Evolutionary conservation across 2,329 filamentous ascomycete genomes (phyloP).

Genomic region (Monilinia aucupariae): DNA sequence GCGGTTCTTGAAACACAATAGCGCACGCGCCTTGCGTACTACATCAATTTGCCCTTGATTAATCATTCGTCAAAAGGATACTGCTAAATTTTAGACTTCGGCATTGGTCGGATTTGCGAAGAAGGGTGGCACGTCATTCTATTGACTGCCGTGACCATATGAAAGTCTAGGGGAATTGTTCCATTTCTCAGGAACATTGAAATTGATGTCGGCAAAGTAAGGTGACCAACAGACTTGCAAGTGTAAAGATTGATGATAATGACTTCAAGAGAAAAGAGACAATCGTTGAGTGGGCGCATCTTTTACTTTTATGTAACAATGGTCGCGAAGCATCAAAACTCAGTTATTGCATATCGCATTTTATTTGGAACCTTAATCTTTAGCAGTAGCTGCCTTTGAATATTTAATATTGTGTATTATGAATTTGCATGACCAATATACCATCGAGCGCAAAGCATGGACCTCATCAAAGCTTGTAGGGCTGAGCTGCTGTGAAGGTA

Average conservation of each 20-base stretch:
- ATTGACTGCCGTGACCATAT: neutral
- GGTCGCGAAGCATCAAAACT: neutral
- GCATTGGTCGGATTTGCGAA: too few relatives aligned
- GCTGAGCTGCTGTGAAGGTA: neutral
- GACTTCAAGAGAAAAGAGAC: neutral
- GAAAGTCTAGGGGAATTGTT: too few relatives aligned
- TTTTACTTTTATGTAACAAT: neutral
- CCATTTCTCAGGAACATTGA: constrained; percentile 3
- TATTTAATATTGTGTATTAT: neutral
- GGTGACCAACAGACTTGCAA: neutral
- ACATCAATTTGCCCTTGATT: too few relatives aligned
- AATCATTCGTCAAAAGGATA: too few relatives aligned
- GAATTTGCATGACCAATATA: neutral
- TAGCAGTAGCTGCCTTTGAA: too few relatives aligned
- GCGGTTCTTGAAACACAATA: too few relatives aligned
- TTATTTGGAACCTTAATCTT: neutral
- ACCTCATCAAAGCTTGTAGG: neutral
- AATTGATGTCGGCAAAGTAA: neutral
- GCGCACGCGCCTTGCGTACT: too few relatives aligned
- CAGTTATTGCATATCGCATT: neutral
- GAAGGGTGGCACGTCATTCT: neutral
- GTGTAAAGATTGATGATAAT: neutral
- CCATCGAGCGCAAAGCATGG: neutral
- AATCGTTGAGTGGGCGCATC: neutral
- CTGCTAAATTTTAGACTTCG: too few relatives aligned